Percentiles rank a stretch among this genome's conserved stretches.
phyloP scores from a whole-genome alignment of 2,329 filamentous ascomycete species.

The Colletotrichum endophyticum region DNA sequence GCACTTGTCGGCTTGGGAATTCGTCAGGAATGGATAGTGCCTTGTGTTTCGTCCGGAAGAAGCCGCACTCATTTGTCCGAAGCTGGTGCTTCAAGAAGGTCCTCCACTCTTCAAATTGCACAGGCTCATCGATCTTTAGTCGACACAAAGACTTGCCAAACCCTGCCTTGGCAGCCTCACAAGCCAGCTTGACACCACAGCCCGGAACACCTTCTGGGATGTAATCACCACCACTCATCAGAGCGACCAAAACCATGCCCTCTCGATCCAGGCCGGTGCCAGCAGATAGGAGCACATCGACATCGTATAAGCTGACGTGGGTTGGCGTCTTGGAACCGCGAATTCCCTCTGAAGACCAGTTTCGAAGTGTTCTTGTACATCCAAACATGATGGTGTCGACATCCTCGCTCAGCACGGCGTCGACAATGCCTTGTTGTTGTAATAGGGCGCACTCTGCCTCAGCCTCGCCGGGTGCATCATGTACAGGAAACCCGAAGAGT shows the following conservation, averaged over 20 bases:
- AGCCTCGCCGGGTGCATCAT: slow-evolving; percentile 91
- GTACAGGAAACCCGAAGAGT: slow-evolving; percentile 82
- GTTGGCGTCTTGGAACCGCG: slow-evolving; percentile 74
- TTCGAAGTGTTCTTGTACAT: slow-evolving; percentile 77
- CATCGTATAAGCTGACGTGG: slow-evolving; percentile 84
- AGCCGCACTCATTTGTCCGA: slow-evolving; percentile 80
- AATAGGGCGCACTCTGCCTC: slow-evolving; percentile 94
- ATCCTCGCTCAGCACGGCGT: slow-evolving; percentile 94
- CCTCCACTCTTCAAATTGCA: slow-evolving; percentile 72
- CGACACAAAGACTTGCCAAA: slow-evolving; percentile 80
- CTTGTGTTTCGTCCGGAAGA: slow-evolving; percentile 79
- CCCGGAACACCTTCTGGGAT: slow-evolving; percentile 85
- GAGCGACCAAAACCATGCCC: slow-evolving; percentile 90
- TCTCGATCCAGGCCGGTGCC: slow-evolving; percentile 73
- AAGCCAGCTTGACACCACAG: slow-evolving; percentile 87
- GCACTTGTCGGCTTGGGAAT: slow-evolving; percentile 80
- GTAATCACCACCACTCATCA: slow-evolving; percentile 97
- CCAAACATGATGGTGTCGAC: slow-evolving; percentile 99
- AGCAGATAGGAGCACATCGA: slow-evolving; percentile 47
- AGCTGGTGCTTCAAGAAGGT: slow-evolving; percentile 76
- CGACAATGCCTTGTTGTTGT: slow-evolving; percentile 81
- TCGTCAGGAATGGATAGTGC: slow-evolving; percentile 76
- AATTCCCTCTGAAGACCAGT: slow-evolving; percentile 78
- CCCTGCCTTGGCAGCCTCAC: slow-evolving; percentile 86
- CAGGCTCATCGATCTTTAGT: slow-evolving; percentile 63